Evolutionary conservation across 805 yeast genomes (phyloP), one percentile per base, ranked within the genome.

Genomic region (Yamadazyma olivae): DNA sequence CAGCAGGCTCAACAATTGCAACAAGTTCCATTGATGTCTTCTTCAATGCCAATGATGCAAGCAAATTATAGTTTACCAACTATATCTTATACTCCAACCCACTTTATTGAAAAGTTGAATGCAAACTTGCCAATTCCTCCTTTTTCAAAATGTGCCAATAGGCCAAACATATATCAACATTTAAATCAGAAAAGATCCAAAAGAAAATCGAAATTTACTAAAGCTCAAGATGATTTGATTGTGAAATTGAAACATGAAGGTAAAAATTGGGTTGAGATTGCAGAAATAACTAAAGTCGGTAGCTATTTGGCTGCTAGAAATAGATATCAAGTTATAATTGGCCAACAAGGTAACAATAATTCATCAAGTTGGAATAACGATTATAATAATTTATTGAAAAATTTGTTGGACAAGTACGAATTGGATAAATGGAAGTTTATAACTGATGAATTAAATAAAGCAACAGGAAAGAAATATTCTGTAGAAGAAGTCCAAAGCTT

Each of bases 281-380:
- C 90, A 0, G 77, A 77, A 36, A 59, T 66, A 3, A 74, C 86
- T 2, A 70, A 74, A 3, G 82, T 83, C 19, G 84, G 80, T 6
- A 74, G 80, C 27, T 79, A 76, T 40, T 59, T 83, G 26, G 87
- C 91, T 0, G 91, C 90, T 0, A 61, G 91, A 39, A 83, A 83
- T 52, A 61, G 91, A 40, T 84, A 84, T 49, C 91, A 83, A 56
- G 91, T 83, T 3, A 68, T 83, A 32, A 82, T 84, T 45, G 93
- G 93, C 4, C 91, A 83, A 53, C 91, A 83, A 49, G 91, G 91
- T 3, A 64, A 64, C 42, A 83, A 84, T 22, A 84, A 83, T 9
- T 70, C 79, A 1, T 72, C 77, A 17, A 72, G 75, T 20, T 82
- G 88, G 82, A 76, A 74, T 7, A 48, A 63, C 1, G 76, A 74